Percentiles rank a stretch among this genome's conserved stretches.
phyloP scores from a whole-genome alignment of 441 rosid genomes.

The Aleurites moluccanus region DNA sequence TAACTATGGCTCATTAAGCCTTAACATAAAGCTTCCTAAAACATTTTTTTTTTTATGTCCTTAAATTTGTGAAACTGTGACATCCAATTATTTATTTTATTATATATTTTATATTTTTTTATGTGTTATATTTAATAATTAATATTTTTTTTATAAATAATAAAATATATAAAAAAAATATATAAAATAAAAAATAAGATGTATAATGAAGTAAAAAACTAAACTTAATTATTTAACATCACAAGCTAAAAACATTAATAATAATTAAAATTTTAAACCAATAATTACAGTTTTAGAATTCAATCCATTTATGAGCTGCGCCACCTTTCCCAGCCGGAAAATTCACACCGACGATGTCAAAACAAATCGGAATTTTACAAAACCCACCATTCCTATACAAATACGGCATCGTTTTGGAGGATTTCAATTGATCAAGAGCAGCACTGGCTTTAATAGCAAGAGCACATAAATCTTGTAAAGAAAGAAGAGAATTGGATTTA shows the following conservation, averaged over 20 bases:
- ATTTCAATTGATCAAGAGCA: constrained; percentile 17
- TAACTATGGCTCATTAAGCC: too few species aligned
- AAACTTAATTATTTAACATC: too few species aligned
- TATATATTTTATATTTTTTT: too few species aligned
- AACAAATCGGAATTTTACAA: constrained; percentile 8
- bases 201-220: too few species aligned
- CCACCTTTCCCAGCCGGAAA: constrained; percentile 12
- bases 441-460: constrained; percentile 37
- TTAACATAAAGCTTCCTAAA: too few species aligned
- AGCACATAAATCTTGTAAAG: constrained; percentile 28
- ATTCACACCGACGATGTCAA: constrained; percentile 1
- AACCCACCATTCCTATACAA: neutral
- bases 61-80: neutral
- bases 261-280: neutral
- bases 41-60: neutral
- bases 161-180: too few species aligned
- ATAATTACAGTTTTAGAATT: too few species aligned
- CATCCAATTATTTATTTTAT: too few species aligned
- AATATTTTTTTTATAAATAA: too few species aligned
- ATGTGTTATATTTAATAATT: too few species aligned
- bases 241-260: neutral
- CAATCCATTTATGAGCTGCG: constrained; percentile 7
- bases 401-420: neutral
- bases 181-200: too few species aligned
- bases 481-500: constrained; percentile 21